Base-by-base conservation (phyloP, 176 grass and related monocot genomes). In the Secale cereale region DNA sequence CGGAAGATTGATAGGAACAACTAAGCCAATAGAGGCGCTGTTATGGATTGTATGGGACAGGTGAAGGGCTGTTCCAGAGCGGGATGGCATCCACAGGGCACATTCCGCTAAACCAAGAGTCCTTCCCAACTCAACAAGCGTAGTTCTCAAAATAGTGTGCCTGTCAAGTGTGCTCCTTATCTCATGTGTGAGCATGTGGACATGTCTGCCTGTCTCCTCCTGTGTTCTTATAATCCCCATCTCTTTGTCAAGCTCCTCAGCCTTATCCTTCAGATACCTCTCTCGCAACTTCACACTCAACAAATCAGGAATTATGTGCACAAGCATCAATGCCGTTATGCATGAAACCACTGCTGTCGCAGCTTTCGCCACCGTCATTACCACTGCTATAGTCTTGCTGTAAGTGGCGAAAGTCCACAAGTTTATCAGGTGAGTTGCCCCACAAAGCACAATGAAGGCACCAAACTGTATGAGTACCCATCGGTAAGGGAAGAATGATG, bases 381-480 rank as follows among this genome's bases (percentile, higher is more conserved):
- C 78, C 35, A 94, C 54, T 2, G 90, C 92, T 82, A 97, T 76
- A 41, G 90, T 81, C 91, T 15, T 91, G 41, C 82, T 89, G 39
- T 94, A 87, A 19, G 83, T 80, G 33, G 46, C 84, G n/a, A 92
- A 97, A 71, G 92, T 97, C 92, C 92, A 97, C 76, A 92, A 81
- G 63, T 82, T 94, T 76, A 94, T 92, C 40, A 97, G 78, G 89
- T 97, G 95, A 16, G 95, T 97, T 65, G 90, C 88, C 13, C 95
- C 95, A 62, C 95, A 97, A 32, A 97, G 95, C 48, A 97, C 81
- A 46, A 97, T 97, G 75, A 97, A 97, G 10, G 90, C 92, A 10
- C 95, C 92, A 79, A 97, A 97, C 82, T 97, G 95, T 83, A 94
- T 91, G 57, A 97, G 78, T 35, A 97, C 92, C 95, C 95, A 97